Base-by-base conservation (phyloP, 2,329 filamentous ascomycete genomes). In the Kalmusia sp. region DNA sequence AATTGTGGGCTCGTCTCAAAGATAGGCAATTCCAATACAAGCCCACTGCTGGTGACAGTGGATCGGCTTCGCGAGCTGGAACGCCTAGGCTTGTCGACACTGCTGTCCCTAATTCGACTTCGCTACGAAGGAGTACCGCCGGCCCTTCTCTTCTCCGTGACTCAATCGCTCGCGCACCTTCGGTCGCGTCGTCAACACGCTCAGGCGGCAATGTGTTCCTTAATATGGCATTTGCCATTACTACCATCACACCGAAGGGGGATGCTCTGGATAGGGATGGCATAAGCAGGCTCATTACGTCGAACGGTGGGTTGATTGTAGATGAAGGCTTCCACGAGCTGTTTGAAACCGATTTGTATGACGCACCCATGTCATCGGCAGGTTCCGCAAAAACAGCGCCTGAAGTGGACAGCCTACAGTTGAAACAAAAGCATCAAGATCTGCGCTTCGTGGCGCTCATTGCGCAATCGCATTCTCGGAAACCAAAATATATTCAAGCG, bases 401-500 rank as follows among this genome's bases (percentile, higher is more conserved):
- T n/a, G 44, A 40, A n/a, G 21, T 54, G 12, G 63, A 68, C 8
- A 53, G 52, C 52, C 75, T 95, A 15, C 77, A 72, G 1, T 79
- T 96, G 0, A 85, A 65, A n/a, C 53, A 78, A 1, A 60, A 78
- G 9, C 72, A 78, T 19, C 83, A 83, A 19, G 76, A 82, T 2
- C 78, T 87, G 1, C 88, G 91, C 0, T 98, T 99, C 68, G 87
- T 90, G 0, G 93, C 92, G 3, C 78, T 98, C 12, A 90, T 99
- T 54, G 89, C 93, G 0, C 91, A 98, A 67, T 84, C 86, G 4
- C 90, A 96, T 71, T 95, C 90, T 6, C 87, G 93, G 40, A 92
- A 92, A 58, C 85, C 87, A 44, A 99, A 98, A 71, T 97, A 95
- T 72, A 90, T 98, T 82, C 93, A 98, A 76, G 95, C 95, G 0